These are phyloP conservation scores for Fusarium euwallaceae DNA, from an alignment of 2,329 filamentous ascomycete genomes.

Conservation along the genomic window DNA sequence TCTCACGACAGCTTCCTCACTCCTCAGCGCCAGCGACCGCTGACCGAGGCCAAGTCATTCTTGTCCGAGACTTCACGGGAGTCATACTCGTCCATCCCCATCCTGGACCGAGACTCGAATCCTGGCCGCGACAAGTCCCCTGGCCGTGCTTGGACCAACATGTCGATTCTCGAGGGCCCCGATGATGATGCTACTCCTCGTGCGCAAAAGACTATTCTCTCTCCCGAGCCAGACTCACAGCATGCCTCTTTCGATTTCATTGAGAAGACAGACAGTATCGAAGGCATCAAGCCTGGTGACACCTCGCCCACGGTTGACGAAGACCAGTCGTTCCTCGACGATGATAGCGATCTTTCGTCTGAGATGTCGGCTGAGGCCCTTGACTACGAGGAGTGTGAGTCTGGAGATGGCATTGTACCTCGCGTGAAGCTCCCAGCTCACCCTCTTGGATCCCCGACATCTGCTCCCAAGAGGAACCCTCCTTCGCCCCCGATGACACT, in stretches of 20 bases:
- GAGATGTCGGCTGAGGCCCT: constrained; percentile 69
- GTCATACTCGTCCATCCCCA: constrained; percentile 82
- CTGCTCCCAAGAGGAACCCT: constrained; percentile 49
- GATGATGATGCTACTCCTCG: constrained; percentile 54
- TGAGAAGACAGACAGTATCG: constrained; percentile 65
- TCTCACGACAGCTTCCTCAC: constrained; percentile 34
- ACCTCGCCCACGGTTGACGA: constrained; percentile 48
- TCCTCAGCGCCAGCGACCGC: constrained; percentile 38
- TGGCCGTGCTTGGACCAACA: constrained; percentile 66
- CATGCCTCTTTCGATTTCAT: constrained; percentile 68
- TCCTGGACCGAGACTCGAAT: constrained; percentile 77
- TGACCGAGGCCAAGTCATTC: constrained; percentile 60
- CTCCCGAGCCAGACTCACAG: constrained; percentile 42
- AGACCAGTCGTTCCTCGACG: constrained; percentile 62
- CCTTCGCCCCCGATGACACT: constrained; percentile 47
- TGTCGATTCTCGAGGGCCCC: constrained; percentile 65
- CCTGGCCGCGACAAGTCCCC: constrained; percentile 59
- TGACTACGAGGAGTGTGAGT: constrained; percentile 58
- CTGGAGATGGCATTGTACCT: constrained; percentile 32
- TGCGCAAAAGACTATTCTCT: constrained; percentile 39
- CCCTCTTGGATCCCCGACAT: constrained; percentile 50
- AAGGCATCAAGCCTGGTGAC: constrained; percentile 56
- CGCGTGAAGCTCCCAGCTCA: constrained; percentile 50
- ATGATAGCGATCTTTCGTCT: constrained; percentile 73
- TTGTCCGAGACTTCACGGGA: constrained; percentile 74